Conservation (phyloP, 2,329 filamentous ascomycete genomes). For the Penicillium aurantiogriseum region DNA sequence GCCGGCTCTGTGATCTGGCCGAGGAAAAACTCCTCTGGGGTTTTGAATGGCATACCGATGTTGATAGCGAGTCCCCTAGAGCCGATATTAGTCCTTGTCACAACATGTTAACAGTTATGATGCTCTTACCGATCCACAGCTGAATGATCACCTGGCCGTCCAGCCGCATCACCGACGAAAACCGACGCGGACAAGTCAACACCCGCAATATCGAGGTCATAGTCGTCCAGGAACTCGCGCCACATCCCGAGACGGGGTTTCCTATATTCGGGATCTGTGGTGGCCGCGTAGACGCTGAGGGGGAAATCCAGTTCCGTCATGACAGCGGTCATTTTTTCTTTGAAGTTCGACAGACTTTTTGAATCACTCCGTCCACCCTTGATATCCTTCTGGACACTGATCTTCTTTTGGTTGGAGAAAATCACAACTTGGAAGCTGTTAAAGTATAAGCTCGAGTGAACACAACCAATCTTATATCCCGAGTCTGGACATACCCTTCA, state of each 20-base stretch:
- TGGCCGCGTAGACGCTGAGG: conserved; percentile 80
- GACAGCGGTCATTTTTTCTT: conserved; percentile 70
- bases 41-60: conserved; percentile 73
- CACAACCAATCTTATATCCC: background rate
- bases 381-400: conserved; percentile 71
- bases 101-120: background rate
- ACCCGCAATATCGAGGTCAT: conserved; percentile 54
- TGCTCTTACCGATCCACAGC: conserved; percentile 55
- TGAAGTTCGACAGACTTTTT: conserved; percentile 74
- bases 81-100: conserved; percentile 18
- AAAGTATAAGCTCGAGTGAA: background rate
- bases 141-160: conserved; percentile 57
- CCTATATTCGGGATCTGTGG: conserved; percentile 73
- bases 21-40: conserved; percentile 90
- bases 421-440: conserved; percentile 71
- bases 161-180: conserved; percentile 85
- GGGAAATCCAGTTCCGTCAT: conserved; percentile 68
- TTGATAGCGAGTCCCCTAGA: conserved; percentile 79
- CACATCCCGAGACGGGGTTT: conserved; percentile 93
- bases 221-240: conserved; percentile 64
- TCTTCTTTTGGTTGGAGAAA: conserved; percentile 83
- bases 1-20: conserved; percentile 65
- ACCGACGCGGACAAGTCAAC: conserved; percentile 72
- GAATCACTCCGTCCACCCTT: conserved; percentile 67
- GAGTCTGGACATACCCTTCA: conserved; percentile 57